Evolutionary conservation across 176 grass and related monocot species (phyloP), one percentile per base, ranked within the genome.

Genomic region (Phyllostachys edulis): DNA sequence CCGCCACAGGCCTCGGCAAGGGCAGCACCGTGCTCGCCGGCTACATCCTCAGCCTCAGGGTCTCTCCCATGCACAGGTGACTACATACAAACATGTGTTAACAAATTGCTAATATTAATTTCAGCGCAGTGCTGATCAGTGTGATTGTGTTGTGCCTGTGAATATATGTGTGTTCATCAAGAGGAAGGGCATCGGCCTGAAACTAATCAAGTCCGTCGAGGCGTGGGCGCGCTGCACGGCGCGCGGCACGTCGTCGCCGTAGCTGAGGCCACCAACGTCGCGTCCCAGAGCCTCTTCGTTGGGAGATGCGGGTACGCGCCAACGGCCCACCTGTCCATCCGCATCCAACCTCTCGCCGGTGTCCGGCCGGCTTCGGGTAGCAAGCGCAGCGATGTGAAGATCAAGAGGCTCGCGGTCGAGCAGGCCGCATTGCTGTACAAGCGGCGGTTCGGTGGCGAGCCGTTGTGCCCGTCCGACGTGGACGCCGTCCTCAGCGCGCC

Each of bases 41-140:
- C 34, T 82, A 54, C 67, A 73, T 82, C 52, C 68, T 73, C 57
- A 68, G 80, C 54, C 80, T 82, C 55, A n/a, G 68, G 24, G 80
- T 82, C 39, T 73, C 80, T n/a, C 67, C 80, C 4, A 4, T 36
- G 38, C 68, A 82, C 51, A 55, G 51, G 51, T 55, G 51, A 55
- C 17, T 20, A 20, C 51, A 55, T 6, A 55, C 17, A 41, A 41
- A 41, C 17, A 55, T 20, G 51, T 55, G 51, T 20, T 7, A 55
- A 55, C 51, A 55, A 55, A 55, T 55, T 55, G 7, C 17, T 7
- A 55, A 55, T 20, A 7, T 8, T 41, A 41, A 41, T 41, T 41
- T 41, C 39, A 41, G 39, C 39, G 7, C 39, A 41, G 39, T 41
- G 8, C 39, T 7, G 39, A 8, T 41, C 17, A 55, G 51, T 55